phyloP scores from a whole-genome alignment of 257 asterid genomes.

The Solanum paucissectum region DNA sequence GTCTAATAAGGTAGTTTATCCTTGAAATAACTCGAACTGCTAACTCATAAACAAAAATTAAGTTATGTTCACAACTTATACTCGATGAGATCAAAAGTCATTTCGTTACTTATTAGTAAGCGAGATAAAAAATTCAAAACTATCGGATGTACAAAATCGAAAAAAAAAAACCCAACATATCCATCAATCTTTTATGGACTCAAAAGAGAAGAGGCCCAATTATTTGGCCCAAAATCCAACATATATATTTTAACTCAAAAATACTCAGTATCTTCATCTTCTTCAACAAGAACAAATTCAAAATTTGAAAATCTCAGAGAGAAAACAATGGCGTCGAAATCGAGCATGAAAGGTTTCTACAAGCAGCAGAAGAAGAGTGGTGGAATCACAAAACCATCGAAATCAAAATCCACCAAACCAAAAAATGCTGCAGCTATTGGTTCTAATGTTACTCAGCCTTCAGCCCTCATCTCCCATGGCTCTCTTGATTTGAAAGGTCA shows the following conservation, averaged over 20 bases:
- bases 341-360: constrained; percentile 65
- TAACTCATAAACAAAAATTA: not conserved
- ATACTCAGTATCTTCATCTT: not conserved
- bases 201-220: not conserved
- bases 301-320: constrained; percentile 1
- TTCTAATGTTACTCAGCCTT: constrained; percentile 41
- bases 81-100: not conserved
- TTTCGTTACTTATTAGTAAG: not conserved
- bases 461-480: constrained; percentile 52
- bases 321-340: constrained; percentile 16
- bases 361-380: constrained; percentile 46
- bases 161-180: rapidly evolving
- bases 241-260: not conserved
- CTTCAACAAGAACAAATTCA: not conserved
- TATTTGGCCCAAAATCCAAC: not conserved
- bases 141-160: rapidly evolving
- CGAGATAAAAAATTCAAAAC: not conserved
- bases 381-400: constrained; percentile 28
- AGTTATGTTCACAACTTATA: not conserved
- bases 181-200: not conserved
- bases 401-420: constrained; percentile 15
- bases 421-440: constrained; percentile 45
- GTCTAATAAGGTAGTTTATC: too few species aligned
- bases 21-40: not conserved
- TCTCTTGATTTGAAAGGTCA: constrained; percentile 60